Conservation (phyloP, 306 rosid species). For the Corylus avellana region DNA sequence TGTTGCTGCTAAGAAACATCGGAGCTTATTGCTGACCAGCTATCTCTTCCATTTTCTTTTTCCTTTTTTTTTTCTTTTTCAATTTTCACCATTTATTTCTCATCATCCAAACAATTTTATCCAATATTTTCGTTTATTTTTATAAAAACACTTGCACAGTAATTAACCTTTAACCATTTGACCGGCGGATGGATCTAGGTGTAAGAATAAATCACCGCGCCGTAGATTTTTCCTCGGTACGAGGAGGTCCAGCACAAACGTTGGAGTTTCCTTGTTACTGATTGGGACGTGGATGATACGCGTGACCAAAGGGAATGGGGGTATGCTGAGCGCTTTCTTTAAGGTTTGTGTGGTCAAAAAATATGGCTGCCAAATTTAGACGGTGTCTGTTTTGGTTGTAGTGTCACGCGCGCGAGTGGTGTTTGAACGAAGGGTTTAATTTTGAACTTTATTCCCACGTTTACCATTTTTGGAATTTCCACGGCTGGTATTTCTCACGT, state of each 20-base stretch:
- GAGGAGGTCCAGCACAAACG: background rate
- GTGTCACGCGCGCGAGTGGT: background rate
- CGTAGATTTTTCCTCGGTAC: background rate
- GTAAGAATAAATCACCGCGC: background rate
- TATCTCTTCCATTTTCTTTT: background rate
- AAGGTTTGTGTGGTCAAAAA: conserved; percentile 15
- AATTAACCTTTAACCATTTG: background rate
- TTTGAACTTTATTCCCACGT: background rate
- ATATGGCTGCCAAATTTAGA: conserved; percentile 1
- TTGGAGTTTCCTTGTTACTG: background rate
- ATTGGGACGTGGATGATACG: conserved; percentile 10
- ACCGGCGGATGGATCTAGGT: background rate
- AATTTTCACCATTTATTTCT: background rate
- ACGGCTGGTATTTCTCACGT: background rate
- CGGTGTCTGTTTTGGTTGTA: background rate
- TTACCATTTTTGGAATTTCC: background rate
- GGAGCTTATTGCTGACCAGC: conserved; percentile 82
- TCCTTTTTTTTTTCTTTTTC: background rate
- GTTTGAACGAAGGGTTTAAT: background rate
- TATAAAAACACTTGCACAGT: background rate
- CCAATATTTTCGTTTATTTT: too few species aligned
- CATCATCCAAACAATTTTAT: background rate
- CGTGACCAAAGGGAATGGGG: background rate
- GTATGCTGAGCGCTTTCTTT: background rate
- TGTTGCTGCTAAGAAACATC: conserved; percentile 74